Percentiles rank a stretch among this genome's conserved stretches.
Conservation (phyloP, 2,329 filamentous ascomycete species). For the Neonectria punicea region DNA sequence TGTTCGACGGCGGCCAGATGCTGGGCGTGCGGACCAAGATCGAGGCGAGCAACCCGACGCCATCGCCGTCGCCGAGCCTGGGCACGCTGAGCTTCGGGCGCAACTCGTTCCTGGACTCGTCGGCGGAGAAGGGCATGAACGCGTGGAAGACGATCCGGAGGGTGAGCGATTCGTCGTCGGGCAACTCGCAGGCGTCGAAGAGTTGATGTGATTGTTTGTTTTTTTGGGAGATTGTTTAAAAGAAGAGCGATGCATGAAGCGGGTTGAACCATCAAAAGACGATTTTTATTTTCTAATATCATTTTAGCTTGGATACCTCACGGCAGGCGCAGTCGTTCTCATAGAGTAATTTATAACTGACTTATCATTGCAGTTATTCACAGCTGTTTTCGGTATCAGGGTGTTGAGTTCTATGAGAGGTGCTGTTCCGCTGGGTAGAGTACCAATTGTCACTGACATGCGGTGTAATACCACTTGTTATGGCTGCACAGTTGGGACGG, state of each 20-base stretch:
- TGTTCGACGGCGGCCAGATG: constrained; percentile 35
- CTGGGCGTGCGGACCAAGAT: constrained; percentile 43
- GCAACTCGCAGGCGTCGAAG: constrained; percentile 26
- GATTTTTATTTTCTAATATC: constrained; percentile 20
- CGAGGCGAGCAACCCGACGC: constrained; percentile 37
- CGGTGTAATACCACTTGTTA: neutral
- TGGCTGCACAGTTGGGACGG: too few species aligned
- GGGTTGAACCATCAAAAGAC: constrained; percentile 17
- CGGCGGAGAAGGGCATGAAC: constrained; percentile 30
- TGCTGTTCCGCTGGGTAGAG: too few species aligned
- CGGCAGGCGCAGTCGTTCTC: constrained; percentile 37
- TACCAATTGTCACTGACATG: neutral
- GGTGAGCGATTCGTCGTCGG: constrained; percentile 41
- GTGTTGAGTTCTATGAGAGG: neutral
- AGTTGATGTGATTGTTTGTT: constrained; percentile 3
- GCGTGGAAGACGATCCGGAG: constrained; percentile 40
- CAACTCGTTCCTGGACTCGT: constrained; percentile 39
- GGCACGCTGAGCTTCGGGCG: constrained; percentile 42
- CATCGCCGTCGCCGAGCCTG: constrained; percentile 33
- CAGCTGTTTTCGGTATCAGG: neutral
- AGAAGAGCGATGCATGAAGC: constrained; percentile 3
- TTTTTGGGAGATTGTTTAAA: constrained; percentile 2
- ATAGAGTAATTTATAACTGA: constrained; percentile 36
- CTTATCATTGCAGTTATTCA: neutral
- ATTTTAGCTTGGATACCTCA: constrained; percentile 28